Base-by-base conservation (phyloP, 192 early-diverging fungal species). In the Thoreauomyces humboldtii region DNA sequence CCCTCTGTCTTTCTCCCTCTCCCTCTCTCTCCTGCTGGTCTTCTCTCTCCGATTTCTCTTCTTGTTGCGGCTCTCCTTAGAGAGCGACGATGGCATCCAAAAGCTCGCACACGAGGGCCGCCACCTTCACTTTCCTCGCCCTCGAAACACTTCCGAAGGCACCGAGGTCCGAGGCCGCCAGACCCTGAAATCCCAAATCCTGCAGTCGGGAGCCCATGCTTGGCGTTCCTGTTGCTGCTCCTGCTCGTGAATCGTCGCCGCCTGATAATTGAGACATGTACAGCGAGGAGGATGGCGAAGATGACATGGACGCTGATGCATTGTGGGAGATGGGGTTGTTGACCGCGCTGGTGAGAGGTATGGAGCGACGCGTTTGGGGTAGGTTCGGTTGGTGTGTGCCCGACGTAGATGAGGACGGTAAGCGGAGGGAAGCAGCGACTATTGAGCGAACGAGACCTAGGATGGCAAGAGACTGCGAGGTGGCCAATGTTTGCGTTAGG, bases 401-500 rank as follows among this genome's bases (percentile, higher is more conserved):
- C 2, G 24, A 12, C 4, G 29, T 29, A 4, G 47, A 37, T 27
- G 61, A 50, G 15, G 44, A 37, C 7, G 19, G 0, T 14, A 50
- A 27, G 28, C 43, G 41, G 5, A 24, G 19, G n/a, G 4, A 21
- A n/a, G 7, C 45, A 12, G 2, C 29, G 19, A 14, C 11, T 12
- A 43, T 9, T 22, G 31, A 4, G 4, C 2, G 31, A n/a, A 91
- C 82, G 5, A 86, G 74, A 42, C 89, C 85, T 14, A 89, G 76
- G 36, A 89, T 82, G 7, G 80, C 80, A 4, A 83, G 73, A 1
- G 80, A 82, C 24, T 88, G 83, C 36, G 80, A 87, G 44, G 73
- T 87, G 38, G 78, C 77, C 19, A 91, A 73, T 28, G 88, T 81
- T 59, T 86, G 80, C 41, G 83, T 85, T 83, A 91, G 89, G 44